These are phyloP conservation scores for Porcisia deanei DNA, from an alignment of 208 protist genomes.

Conservation along the genomic window DNA sequence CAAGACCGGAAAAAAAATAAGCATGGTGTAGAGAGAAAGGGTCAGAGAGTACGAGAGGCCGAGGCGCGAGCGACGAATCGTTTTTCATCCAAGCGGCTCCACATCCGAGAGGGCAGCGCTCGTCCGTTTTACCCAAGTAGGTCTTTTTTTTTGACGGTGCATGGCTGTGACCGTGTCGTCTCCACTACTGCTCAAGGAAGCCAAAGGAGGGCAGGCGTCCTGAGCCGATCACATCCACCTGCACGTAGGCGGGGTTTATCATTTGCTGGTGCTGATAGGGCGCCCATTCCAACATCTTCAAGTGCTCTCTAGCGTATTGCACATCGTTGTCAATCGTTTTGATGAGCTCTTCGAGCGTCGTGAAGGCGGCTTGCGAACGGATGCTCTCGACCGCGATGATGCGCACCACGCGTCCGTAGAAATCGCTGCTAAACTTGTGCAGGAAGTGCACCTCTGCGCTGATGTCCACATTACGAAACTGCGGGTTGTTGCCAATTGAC, in stretches of 20 bases:
- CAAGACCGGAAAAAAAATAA: background rate
- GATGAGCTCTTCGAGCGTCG: conserved; percentile 77
- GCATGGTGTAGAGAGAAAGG: background rate
- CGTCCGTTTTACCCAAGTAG: background rate
- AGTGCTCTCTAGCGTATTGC: conserved; percentile 27
- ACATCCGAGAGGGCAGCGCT: background rate
- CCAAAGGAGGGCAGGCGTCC: conserved; percentile 21
- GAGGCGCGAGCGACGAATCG: background rate
- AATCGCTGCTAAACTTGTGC: conserved; percentile 81
- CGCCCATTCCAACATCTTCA: conserved; percentile 32
- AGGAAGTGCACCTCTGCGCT: conserved; percentile 91
- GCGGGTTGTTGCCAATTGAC: conserved; percentile 90
- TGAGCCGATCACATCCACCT: conserved; percentile 11
- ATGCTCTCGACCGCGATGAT: conserved; percentile 66
- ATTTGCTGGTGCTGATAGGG: conserved; percentile 40
- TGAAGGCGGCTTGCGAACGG: conserved; percentile 67
- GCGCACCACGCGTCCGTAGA: conserved; percentile 84
- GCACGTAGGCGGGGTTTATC: conserved; percentile 28
- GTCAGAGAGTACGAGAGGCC: too few relatives aligned
- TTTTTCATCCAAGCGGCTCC: background rate
- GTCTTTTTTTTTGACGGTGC: too few relatives aligned
- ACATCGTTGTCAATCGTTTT: conserved; percentile 77
- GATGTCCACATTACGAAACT: conserved; percentile 76
- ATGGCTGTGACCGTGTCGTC: background rate
- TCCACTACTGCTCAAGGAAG: conserved; percentile 6